A percentile compares a stretch with the other conserved stretches of the same genome.
These are phyloP conservation scores for Mycena belliarum DNA, from an alignment of 768 basidiomycete genomes.

Conservation along the genomic window DNA sequence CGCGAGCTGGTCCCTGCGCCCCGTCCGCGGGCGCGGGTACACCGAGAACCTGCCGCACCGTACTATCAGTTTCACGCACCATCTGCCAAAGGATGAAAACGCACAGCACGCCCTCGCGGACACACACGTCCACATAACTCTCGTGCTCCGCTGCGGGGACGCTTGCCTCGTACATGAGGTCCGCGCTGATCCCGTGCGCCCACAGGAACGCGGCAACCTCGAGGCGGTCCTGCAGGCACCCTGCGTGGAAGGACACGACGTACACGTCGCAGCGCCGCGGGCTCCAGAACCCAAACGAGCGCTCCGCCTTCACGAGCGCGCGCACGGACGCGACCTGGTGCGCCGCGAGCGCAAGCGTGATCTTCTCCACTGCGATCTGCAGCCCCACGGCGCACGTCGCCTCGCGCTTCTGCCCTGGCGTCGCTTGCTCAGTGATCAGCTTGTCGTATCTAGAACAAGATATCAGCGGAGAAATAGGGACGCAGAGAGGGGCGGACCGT, in stretches of 20 bases:
- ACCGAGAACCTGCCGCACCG: constrained; percentile 38
- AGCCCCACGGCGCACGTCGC: constrained; percentile 68
- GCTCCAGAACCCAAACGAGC: constrained; percentile 87
- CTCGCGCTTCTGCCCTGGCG: constrained; percentile 54
- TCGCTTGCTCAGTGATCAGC: constrained; percentile 60
- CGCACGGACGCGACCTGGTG: constrained; percentile 72
- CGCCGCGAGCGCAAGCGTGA: constrained; percentile 65
- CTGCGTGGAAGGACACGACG: constrained; percentile 74
- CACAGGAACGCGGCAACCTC: constrained; percentile 78
- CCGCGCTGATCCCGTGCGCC: constrained; percentile 81
- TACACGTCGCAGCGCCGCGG: constrained; percentile 90
- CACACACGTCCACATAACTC: constrained; percentile 65
- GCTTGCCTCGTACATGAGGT: constrained; percentile 84
- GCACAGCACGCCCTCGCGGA: constrained; percentile 82
- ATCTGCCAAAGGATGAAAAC: neutral
- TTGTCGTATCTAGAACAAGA: constrained; percentile 61
- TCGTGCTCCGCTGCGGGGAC: constrained; percentile 64
- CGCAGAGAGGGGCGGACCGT: constrained; percentile 42
- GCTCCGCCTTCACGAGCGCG: constrained; percentile 71
- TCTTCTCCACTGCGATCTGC: constrained; percentile 80
- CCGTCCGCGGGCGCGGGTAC: constrained; percentile 52
- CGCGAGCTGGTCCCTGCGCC: constrained; percentile 59
- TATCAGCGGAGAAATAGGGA: neutral
- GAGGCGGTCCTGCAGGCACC: constrained; percentile 74
- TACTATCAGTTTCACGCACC: too few species aligned